Evolutionary conservation across 192 early-diverging fungal species (phyloP).

Genomic region (Coemansia sp.): DNA sequence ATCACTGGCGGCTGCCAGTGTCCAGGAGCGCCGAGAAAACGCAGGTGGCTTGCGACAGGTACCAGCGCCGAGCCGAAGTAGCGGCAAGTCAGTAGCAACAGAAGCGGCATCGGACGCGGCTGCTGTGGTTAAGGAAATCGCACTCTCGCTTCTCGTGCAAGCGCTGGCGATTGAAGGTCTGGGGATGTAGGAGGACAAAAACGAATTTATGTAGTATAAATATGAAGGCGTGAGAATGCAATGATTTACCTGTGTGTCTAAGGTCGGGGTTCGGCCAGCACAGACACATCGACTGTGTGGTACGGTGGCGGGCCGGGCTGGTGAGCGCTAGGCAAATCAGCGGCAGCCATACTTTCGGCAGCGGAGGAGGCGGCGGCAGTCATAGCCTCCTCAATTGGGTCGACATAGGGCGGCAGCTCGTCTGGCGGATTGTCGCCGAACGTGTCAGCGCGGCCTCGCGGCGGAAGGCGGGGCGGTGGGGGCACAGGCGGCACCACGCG

Average conservation of each 20-base stretch:
- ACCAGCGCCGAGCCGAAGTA: not conserved
- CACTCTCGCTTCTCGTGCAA: slow-evolving; percentile 33
- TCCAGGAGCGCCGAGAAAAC: not conserved
- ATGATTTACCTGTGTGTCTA: no score
- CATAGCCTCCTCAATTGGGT: slow-evolving; percentile 46
- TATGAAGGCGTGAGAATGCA: no score
- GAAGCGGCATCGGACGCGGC: not conserved
- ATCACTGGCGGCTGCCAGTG: not conserved
- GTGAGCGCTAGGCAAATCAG: not conserved
- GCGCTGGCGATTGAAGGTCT: slow-evolving; percentile 46
- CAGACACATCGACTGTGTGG: slow-evolving; percentile 14
- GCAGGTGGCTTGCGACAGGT: not conserved
- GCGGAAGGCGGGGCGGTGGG: slow-evolving; percentile 2
- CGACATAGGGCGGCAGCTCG: slow-evolving; percentile 43
- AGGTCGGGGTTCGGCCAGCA: not conserved
- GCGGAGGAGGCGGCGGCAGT: not conserved
- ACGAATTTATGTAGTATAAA: no score
- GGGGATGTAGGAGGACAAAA: slow-evolving; percentile 25
- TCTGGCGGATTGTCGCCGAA: slow-evolving; percentile 38
- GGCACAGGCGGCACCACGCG: not conserved
- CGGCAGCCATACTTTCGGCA: not conserved
- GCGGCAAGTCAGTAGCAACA: not conserved
- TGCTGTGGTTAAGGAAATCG: slow-evolving; percentile 16
- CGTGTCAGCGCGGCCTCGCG: slow-evolving; percentile 23
- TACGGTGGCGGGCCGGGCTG: slow-evolving; percentile 32